phyloP scores from a whole-genome alignment of 768 basidiomycete species.

The Termitomyces sp. region DNA sequence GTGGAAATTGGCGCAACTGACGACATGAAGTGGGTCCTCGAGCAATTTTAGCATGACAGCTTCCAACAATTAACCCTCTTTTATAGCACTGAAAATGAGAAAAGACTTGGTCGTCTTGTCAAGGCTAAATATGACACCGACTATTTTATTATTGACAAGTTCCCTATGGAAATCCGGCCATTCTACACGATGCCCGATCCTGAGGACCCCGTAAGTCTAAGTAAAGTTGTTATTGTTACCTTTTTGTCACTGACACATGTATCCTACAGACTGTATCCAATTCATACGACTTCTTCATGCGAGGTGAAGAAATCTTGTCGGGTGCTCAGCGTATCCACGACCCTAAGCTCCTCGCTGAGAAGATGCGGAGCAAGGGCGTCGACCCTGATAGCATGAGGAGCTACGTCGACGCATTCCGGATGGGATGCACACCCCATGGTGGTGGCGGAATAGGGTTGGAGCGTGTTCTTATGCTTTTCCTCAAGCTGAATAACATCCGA shows the following conservation, averaged over 20 bases:
- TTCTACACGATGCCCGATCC: slow-evolving; percentile 99
- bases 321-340: slow-evolving; percentile 99
- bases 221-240: background rate
- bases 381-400: slow-evolving; percentile 89
- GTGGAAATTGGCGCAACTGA: slow-evolving; percentile 73
- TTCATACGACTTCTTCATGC: slow-evolving; percentile 99
- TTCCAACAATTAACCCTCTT: slow-evolving; percentile 8
- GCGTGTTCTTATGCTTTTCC: slow-evolving; percentile 95
- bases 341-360: slow-evolving; percentile 69
- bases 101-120: slow-evolving; percentile 83
- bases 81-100: slow-evolving; percentile 89
- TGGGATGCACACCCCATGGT: slow-evolving; percentile 94
- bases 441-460: slow-evolving; percentile 96
- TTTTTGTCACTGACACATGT: slow-evolving; percentile 2
- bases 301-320: slow-evolving; percentile 97
- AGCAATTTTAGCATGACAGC: slow-evolving; percentile 1
- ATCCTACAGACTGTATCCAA: slow-evolving; percentile 76
- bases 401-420: slow-evolving; percentile 91
- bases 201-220: slow-evolving; percentile 65
- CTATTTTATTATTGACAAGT: slow-evolving; percentile 99
- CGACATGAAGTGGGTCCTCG: slow-evolving; percentile 73
- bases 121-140: slow-evolving; percentile 95
- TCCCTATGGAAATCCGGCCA: slow-evolving; percentile 91
- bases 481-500: slow-evolving; percentile 94
- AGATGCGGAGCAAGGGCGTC: slow-evolving; percentile 84